Conservation (phyloP, 2,329 filamentous ascomycete species). For the Diaporthe sp. region DNA sequence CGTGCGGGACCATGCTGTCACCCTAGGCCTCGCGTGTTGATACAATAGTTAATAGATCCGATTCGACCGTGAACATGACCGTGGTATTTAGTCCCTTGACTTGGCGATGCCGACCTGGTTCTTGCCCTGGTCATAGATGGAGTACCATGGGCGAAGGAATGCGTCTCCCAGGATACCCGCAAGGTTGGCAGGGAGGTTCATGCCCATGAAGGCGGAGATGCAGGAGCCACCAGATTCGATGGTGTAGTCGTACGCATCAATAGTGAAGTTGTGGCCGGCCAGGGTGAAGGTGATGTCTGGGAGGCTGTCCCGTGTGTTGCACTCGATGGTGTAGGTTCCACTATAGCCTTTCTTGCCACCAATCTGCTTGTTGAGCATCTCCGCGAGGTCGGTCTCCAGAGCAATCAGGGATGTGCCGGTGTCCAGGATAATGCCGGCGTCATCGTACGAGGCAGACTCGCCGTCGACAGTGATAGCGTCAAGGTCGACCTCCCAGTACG, state of each 20-base stretch:
- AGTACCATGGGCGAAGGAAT: constrained; percentile 90
- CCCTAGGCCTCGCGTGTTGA: constrained; percentile 31
- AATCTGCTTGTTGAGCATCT: constrained; percentile 97
- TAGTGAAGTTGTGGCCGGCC: constrained; percentile 92
- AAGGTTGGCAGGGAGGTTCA: constrained; percentile 93
- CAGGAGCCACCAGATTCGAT: constrained; percentile 95
- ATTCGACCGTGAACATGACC: not conserved
- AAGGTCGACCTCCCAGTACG: constrained; percentile 99
- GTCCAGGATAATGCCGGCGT: constrained; percentile 97
- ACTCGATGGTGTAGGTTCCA: constrained; percentile 96
- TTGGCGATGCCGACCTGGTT: constrained; percentile 90
- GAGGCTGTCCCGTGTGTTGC: constrained; percentile 83
- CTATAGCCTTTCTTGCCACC: constrained; percentile 98
- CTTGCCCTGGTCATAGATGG: constrained; percentile 94
- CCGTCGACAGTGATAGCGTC: constrained; percentile 92
- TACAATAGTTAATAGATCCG: constrained; percentile 19
- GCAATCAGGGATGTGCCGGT: constrained; percentile 98
- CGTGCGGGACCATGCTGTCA: not conserved
- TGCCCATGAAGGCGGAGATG: constrained; percentile 97
- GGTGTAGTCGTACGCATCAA: constrained; percentile 91
- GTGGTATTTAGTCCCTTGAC: constrained; percentile 69
- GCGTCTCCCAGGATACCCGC: constrained; percentile 90
- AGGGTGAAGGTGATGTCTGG: constrained; percentile 95
- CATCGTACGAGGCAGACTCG: constrained; percentile 87
- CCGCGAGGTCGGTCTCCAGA: constrained; percentile 89